Conservation (phyloP, 306 rosid species). For the Trifolium repens region DNA sequence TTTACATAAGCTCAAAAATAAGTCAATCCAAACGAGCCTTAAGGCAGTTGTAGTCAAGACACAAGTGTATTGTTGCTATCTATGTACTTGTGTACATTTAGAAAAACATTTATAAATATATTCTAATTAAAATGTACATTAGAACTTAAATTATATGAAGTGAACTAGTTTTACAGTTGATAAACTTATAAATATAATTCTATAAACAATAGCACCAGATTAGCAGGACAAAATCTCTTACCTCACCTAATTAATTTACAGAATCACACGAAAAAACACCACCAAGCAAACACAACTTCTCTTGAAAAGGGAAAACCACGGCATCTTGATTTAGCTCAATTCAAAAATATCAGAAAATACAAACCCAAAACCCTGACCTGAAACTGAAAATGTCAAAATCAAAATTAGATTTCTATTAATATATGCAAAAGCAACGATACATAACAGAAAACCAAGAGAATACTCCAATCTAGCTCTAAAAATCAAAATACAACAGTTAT, state of each 20-base stretch:
- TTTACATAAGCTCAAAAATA: too few species aligned
- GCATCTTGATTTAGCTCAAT: constrained; percentile 70
- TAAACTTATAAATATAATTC: neutral
- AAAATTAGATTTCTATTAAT: constrained; percentile 19
- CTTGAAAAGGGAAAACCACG: constrained; percentile 77
- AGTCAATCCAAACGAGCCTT: too few species aligned
- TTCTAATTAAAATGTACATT: constrained; percentile 13
- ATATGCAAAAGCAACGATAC: constrained; percentile 1
- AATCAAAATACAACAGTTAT: neutral
- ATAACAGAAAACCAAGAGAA: constrained; percentile 16
- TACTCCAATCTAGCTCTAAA: constrained; percentile 17
- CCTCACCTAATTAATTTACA: constrained; percentile 69
- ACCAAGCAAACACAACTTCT: constrained; percentile 85
- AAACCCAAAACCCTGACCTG: constrained; percentile 48
- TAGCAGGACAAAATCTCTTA: constrained; percentile 46
- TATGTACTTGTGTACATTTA: too few species aligned
- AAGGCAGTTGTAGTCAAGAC: too few species aligned
- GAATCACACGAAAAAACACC: constrained; percentile 91
- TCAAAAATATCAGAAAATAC: constrained; percentile 43
- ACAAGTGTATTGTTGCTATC: too few species aligned
- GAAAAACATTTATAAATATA: neutral
- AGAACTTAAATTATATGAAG: neutral
- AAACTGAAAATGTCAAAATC: constrained; percentile 43
- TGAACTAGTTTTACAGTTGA: neutral
- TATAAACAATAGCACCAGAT: constrained; percentile 6